Conservation (phyloP, 2,329 filamentous ascomycete species). For the Talaromyces albobiverticillius region DNA sequence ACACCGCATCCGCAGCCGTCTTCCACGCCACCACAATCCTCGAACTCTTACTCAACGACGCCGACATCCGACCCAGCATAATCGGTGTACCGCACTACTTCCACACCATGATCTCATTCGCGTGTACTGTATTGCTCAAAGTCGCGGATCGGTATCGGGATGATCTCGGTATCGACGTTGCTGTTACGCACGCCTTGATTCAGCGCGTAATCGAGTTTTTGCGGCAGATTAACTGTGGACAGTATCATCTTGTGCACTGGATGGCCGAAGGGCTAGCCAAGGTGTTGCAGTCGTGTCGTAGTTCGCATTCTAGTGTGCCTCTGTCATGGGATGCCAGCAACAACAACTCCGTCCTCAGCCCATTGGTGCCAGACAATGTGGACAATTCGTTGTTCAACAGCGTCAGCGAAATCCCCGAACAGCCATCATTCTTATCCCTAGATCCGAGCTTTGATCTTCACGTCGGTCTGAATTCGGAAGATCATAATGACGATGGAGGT, state of each 20-base stretch:
- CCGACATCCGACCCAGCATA: slow-evolving; percentile 33
- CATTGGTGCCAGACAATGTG: neutral
- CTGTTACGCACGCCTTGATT: slow-evolving; percentile 23
- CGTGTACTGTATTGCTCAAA: slow-evolving; percentile 40
- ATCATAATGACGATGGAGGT: neutral
- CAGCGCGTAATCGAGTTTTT: slow-evolving; percentile 27
- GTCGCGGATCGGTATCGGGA: slow-evolving; percentile 35
- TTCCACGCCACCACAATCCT: slow-evolving; percentile 37
- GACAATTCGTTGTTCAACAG: slow-evolving; percentile 11
- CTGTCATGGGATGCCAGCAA: slow-evolving; percentile 4
- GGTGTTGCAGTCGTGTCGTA: slow-evolving; percentile 21
- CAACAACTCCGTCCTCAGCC: neutral
- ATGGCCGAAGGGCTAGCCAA: slow-evolving; percentile 31
- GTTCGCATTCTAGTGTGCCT: neutral
- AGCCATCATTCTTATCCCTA: slow-evolving; percentile 15
- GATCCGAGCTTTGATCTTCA: slow-evolving; percentile 12
- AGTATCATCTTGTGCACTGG: slow-evolving; percentile 30
- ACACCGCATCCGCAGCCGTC: slow-evolving; percentile 26
- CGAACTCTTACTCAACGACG: slow-evolving; percentile 36
- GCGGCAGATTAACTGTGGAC: slow-evolving; percentile 25
- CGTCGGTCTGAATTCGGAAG: slow-evolving; percentile 1
- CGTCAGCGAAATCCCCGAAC: slow-evolving; percentile 14
- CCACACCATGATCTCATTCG: slow-evolving; percentile 44
- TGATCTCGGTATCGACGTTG: slow-evolving; percentile 31
- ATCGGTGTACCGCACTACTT: slow-evolving; percentile 43